phyloP scores from a whole-genome alignment of 306 rosid species.

The Cucumis melo region DNA sequence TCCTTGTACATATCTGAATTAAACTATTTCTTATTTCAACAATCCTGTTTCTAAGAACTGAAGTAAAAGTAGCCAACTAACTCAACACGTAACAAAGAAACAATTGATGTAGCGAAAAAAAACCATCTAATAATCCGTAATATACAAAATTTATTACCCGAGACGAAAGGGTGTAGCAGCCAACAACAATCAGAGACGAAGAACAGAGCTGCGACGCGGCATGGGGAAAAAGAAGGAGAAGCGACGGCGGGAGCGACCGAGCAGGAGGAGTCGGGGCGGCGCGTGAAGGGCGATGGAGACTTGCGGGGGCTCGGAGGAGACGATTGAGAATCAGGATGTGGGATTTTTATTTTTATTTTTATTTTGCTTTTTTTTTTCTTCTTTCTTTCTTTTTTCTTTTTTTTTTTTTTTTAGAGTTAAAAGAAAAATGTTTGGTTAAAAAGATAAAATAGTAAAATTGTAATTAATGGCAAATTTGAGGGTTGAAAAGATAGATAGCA shows the following conservation, averaged over 20 bases:
- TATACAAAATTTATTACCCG: background rate
- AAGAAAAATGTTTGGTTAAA: too few species aligned
- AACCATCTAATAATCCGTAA: background rate
- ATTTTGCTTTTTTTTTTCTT: background rate
- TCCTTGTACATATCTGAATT: background rate
- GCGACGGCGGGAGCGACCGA: background rate
- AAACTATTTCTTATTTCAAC: background rate
- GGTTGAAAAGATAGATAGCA: too few species aligned
- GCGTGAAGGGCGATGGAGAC: background rate
- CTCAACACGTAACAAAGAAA: background rate
- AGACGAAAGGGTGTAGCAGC: background rate
- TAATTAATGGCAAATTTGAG: too few species aligned
- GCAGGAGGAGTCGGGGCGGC: background rate
- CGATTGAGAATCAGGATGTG: background rate
- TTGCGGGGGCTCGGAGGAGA: background rate
- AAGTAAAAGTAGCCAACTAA: background rate
- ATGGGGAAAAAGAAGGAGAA: background rate
- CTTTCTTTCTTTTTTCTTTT: background rate
- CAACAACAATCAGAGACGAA: background rate
- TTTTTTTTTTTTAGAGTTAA: background rate
- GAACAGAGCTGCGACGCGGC: background rate
- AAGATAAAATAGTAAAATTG: too few species aligned
- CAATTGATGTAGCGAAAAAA: background rate
- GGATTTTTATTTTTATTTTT: background rate
- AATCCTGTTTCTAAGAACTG: background rate